These are phyloP conservation scores for Tilletia indica DNA, from an alignment of 1,284 basidiomycete genomes.

Conservation along the genomic window DNA sequence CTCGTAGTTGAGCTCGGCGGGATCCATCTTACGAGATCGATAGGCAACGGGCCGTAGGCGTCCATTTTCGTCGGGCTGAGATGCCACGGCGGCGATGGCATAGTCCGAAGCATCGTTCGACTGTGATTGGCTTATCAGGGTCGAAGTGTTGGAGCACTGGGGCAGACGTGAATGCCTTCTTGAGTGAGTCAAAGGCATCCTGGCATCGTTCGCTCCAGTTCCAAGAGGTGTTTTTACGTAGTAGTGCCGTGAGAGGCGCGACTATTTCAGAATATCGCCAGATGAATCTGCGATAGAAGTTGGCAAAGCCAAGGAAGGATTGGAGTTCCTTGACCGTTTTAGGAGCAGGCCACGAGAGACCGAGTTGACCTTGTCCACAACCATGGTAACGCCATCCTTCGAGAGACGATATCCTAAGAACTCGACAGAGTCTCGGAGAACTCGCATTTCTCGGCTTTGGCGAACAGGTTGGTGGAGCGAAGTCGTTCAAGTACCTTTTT, in stretches of 20 bases:
- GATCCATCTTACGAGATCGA: conserved; percentile 29
- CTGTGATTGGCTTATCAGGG: conserved; percentile 43
- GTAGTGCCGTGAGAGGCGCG: conserved; percentile 47
- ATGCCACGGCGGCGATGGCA: conserved; percentile 47
- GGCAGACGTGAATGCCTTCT: conserved; percentile 50
- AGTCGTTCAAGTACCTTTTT: conserved; percentile 14
- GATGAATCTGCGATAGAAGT: conserved; percentile 60
- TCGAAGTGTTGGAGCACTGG: conserved; percentile 57
- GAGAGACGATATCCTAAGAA: conserved; percentile 59
- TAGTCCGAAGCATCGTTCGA: conserved; percentile 53
- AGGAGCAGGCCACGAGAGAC: conserved; percentile 58
- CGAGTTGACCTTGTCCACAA: conserved; percentile 57
- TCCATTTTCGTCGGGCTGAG: conserved; percentile 26
- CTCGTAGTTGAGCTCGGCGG: conserved; percentile 25
- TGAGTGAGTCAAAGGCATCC: conserved; percentile 58
- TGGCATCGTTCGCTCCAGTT: conserved; percentile 37
- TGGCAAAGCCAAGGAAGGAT: conserved; percentile 57
- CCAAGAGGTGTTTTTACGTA: neutral
- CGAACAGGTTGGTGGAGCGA: neutral
- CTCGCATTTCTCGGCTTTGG: conserved; percentile 20
- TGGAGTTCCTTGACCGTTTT: conserved; percentile 30
- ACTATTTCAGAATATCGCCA: conserved; percentile 55
- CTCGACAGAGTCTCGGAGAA: conserved; percentile 42
- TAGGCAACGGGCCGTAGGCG: conserved; percentile 11
- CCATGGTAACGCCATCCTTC: conserved; percentile 56